These are phyloP conservation scores for Acaromyces ingoldii DNA, from an alignment of 1,284 basidiomycete species.

Conservation along the genomic window DNA sequence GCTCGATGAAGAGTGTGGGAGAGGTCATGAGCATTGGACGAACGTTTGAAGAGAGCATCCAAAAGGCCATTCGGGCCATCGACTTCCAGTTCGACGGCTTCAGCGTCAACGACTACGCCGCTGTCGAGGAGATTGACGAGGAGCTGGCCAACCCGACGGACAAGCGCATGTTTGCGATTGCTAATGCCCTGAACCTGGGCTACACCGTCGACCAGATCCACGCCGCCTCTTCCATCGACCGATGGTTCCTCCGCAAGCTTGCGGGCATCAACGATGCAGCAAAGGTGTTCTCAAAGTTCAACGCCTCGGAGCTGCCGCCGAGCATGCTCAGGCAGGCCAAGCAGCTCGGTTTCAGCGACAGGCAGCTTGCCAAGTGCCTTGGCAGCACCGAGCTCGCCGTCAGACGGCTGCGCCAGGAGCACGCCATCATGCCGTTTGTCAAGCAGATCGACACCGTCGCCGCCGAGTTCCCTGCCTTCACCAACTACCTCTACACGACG, in stretches of 20 bases:
- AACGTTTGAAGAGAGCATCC: conserved; percentile 95
- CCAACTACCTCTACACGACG: conserved; percentile 99
- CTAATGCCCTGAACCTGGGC: conserved; percentile 77
- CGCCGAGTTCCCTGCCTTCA: conserved; percentile 96
- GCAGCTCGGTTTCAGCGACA: conserved; percentile 93
- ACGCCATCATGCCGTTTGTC: conserved; percentile 79
- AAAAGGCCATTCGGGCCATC: conserved; percentile 94
- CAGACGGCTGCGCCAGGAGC: conserved; percentile 77
- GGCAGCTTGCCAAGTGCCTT: conserved; percentile 74
- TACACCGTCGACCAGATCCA: conserved; percentile 94
- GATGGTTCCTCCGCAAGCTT: conserved; percentile 92
- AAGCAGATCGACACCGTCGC: conserved; percentile 99
- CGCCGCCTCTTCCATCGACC: conserved; percentile 95
- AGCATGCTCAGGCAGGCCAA: conserved; percentile 76
- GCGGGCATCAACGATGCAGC: conserved; percentile 52
- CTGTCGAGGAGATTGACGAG: conserved; percentile 68
- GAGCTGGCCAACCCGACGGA: conserved; percentile 84
- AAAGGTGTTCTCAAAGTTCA: conserved; percentile 59
- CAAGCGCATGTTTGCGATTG: conserved; percentile 85
- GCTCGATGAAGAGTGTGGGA: conserved; percentile 85
- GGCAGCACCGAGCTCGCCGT: conserved; percentile 84
- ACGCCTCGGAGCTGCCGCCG: conserved; percentile 65
- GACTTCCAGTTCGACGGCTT: conserved; percentile 93
- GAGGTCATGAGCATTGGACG: conserved; percentile 99
- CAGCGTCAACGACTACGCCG: conserved; percentile 68